phyloP scores from a whole-genome alignment of 805 yeast species.

The Debaryomyces maramus region DNA sequence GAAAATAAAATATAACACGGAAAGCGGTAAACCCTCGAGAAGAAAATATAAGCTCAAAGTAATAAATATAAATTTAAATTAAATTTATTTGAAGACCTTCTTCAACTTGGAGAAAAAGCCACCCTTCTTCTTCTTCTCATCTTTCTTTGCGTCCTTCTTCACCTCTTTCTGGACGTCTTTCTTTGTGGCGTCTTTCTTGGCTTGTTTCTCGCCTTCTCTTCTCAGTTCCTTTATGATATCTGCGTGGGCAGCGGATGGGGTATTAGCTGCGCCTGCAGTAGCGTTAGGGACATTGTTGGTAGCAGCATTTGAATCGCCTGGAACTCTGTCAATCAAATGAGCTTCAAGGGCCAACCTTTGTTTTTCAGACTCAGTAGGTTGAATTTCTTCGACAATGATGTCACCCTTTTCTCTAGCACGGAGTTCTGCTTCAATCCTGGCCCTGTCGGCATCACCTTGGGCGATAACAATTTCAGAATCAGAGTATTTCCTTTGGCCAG shows the following conservation, averaged over 20 bases:
- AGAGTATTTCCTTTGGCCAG: neutral
- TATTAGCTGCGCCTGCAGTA: conserved; percentile 7
- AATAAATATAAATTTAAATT: neutral
- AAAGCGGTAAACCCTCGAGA: neutral
- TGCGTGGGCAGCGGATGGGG: conserved; percentile 10
- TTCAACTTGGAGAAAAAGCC: conserved; percentile 35
- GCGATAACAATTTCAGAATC: conserved; percentile 42
- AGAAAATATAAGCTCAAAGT: neutral
- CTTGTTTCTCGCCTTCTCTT: conserved; percentile 12
- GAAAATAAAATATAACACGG: neutral
- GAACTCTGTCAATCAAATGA: conserved; percentile 12
- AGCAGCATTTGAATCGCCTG: neutral
- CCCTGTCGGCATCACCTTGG: conserved; percentile 29
- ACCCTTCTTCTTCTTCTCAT: conserved; percentile 30
- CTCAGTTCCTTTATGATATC: conserved; percentile 6
- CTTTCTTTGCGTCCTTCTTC: conserved; percentile 13
- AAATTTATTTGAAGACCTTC: conserved; percentile 14
- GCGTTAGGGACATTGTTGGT: conserved; percentile 1
- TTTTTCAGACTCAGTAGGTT: conserved; percentile 42
- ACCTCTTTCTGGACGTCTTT: conserved; percentile 13
- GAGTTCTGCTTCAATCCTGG: conserved; percentile 34
- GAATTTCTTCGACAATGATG: conserved; percentile 41
- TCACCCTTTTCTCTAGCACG: conserved; percentile 36
- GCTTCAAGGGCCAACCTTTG: conserved; percentile 38
- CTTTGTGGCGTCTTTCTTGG: conserved; percentile 13